Evolutionary conservation across 2,329 filamentous ascomycete species (phyloP).

Genomic region (Sarocladiaceae sp.): DNA sequence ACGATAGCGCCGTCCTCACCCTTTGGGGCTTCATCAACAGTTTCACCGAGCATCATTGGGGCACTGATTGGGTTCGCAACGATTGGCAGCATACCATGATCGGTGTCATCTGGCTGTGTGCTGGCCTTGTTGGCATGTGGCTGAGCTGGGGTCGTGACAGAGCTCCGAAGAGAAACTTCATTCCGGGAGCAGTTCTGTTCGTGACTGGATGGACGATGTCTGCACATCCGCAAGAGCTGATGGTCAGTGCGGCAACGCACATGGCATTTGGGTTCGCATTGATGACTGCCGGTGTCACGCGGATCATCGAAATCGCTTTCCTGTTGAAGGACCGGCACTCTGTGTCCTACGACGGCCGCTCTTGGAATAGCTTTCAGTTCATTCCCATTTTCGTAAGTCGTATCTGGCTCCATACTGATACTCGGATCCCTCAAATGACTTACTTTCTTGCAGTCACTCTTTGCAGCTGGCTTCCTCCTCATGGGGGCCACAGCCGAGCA

Average conservation of each 20-base stretch:
- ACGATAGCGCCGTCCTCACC: slow-evolving; percentile 85
- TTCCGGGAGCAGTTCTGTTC: slow-evolving; percentile 85
- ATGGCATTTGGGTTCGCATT: neutral
- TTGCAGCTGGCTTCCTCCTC: neutral
- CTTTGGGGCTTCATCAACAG: slow-evolving; percentile 97
- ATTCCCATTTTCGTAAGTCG: neutral
- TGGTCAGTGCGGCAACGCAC: slow-evolving; percentile 22
- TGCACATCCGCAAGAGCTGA: slow-evolving; percentile 77
- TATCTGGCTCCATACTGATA: neutral
- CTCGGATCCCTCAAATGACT: neutral
- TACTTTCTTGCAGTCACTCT: neutral
- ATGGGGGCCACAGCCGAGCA: neutral
- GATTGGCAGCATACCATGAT: slow-evolving; percentile 98
- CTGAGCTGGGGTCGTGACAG: slow-evolving; percentile 79
- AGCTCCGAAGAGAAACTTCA: slow-evolving; percentile 82
- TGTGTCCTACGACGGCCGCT: neutral
- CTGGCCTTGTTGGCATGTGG: slow-evolving; percentile 88
- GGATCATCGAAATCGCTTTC: neutral
- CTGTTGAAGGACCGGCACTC: neutral
- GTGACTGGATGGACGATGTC: slow-evolving; percentile 96
- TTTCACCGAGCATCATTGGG: slow-evolving; percentile 96
- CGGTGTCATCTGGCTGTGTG: slow-evolving; percentile 97
- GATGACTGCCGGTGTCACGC: neutral
- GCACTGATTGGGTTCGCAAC: slow-evolving; percentile 79
- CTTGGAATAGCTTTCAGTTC: neutral